Evolutionary conservation across 164 flowering plant genomes (phyloP).

Genomic region (Piper betle): DNA sequence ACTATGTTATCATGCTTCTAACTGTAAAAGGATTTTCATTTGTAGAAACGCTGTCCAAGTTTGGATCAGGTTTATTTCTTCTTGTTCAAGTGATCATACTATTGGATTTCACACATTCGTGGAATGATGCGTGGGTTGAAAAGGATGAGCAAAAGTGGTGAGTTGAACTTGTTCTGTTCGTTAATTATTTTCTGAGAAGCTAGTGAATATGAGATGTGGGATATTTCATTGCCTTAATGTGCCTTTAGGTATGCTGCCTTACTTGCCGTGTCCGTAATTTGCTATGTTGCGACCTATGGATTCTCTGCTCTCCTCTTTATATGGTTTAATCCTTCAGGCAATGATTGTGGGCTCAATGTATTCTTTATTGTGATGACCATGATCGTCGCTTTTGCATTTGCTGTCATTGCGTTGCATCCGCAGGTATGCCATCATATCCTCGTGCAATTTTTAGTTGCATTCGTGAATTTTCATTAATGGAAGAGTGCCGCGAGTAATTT

Average conservation of each 20-base stretch:
- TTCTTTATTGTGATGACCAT: slow-evolving; percentile 91
- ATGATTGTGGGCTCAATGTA: slow-evolving; percentile 80
- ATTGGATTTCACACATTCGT: slow-evolving; percentile 69
- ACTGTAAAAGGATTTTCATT: not conserved
- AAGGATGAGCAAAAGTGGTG: slow-evolving; percentile 95
- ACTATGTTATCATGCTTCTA: not conserved
- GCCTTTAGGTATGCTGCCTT: slow-evolving; percentile 71
- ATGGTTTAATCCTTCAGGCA: slow-evolving; percentile 96
- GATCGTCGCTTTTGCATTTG: slow-evolving; percentile 67
- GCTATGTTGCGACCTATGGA: slow-evolving; percentile 66
- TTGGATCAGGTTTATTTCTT: slow-evolving; percentile 86
- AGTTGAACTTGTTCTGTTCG: slow-evolving; percentile 4
- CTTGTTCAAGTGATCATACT: slow-evolving; percentile 82
- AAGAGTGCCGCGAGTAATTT: not conserved
- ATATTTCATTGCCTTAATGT: slow-evolving; percentile 1
- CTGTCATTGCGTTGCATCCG: slow-evolving; percentile 73
- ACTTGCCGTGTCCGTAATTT: slow-evolving; percentile 59
- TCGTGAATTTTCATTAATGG: not conserved
- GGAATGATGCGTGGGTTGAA: slow-evolving; percentile 97
- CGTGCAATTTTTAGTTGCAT: not conserved
- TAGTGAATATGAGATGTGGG: not conserved
- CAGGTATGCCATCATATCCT: slow-evolving; percentile 20
- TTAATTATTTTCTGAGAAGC: not conserved
- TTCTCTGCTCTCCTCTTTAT: slow-evolving; percentile 69
- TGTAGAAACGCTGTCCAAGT: slow-evolving; percentile 68